These are phyloP conservation scores for Ascoidea rubescens DNA, from an alignment of 805 yeast species.

Conservation along the genomic window DNA sequence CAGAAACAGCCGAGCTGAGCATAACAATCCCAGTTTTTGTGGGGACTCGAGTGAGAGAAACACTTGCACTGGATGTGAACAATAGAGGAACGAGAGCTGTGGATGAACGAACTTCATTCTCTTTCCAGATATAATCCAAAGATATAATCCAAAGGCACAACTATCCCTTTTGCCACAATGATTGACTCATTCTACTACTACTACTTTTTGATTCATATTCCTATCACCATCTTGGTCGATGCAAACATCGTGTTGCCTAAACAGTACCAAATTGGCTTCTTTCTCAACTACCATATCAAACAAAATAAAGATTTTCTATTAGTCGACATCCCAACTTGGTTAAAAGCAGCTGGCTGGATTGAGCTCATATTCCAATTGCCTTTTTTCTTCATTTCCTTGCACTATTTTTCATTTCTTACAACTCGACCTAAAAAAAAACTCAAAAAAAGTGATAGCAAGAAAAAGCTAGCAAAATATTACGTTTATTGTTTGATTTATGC, in stretches of 20 bases:
- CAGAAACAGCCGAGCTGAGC: too few species aligned
- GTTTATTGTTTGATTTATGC: slow-evolving; percentile 52
- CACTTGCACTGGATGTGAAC: not conserved
- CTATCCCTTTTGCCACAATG: too few species aligned
- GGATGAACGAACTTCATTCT: too few species aligned
- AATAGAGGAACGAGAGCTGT: not conserved
- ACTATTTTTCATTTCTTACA: too few species aligned
- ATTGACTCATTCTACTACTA: slow-evolving; percentile 34
- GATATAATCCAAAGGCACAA: too few species aligned
- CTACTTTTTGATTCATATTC: slow-evolving; percentile 53
- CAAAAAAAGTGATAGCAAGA: too few species aligned
- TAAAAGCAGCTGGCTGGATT: slow-evolving; percentile 50
- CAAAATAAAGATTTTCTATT: slow-evolving; percentile 63
- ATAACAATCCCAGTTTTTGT: too few species aligned
- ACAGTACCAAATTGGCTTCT: slow-evolving; percentile 20
- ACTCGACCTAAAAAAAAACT: slow-evolving; percentile 4
- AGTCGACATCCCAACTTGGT: slow-evolving; percentile 52
- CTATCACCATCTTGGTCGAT: slow-evolving; percentile 66
- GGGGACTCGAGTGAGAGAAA: too few species aligned
- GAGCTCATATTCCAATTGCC: slow-evolving; percentile 77
- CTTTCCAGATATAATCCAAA: too few species aligned
- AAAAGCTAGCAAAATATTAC: slow-evolving; percentile 16
- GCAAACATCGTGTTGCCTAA: slow-evolving; percentile 55
- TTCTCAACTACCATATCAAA: slow-evolving; percentile 46
- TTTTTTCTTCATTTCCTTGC: slow-evolving; percentile 40